Evolutionary conservation across 257 asterid species (phyloP).

Genomic region (Solanum chiquidenum): DNA sequence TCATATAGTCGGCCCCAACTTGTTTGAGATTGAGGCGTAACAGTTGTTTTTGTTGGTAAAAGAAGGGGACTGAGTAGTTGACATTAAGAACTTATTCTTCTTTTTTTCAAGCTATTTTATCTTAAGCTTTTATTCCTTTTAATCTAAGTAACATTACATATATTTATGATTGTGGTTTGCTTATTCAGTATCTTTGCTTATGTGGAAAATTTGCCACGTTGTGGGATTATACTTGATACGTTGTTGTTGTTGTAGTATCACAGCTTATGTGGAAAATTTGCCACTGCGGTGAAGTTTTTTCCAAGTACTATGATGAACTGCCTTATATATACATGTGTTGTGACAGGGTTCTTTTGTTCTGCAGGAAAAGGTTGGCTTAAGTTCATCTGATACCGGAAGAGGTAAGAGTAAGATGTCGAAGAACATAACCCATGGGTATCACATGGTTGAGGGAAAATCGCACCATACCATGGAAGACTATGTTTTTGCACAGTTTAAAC

Average conservation of each 20-base stretch:
- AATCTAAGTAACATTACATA: not conserved
- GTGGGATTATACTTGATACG: not conserved
- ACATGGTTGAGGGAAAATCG: slow-evolving; percentile 69
- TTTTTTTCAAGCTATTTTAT: not conserved
- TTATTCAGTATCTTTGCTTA: not conserved
- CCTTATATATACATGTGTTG: not conserved
- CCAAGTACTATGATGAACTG: not conserved
- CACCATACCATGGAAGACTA: slow-evolving; percentile 83
- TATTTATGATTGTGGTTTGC: not conserved
- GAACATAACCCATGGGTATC: slow-evolving; percentile 71
- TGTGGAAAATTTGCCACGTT: not conserved
- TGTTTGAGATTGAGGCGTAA: not conserved
- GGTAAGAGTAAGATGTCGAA: slow-evolving; percentile 84
- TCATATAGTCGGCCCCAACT: not conserved
- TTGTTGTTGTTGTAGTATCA: not conserved
- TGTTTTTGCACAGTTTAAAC: slow-evolving; percentile 69
- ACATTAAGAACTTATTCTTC: not conserved
- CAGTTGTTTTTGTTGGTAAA: not conserved
- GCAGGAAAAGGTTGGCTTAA: slow-evolving; percentile 67
- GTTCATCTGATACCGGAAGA: slow-evolving; percentile 45
- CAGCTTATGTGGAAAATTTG: not conserved
- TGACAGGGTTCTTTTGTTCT: not conserved
- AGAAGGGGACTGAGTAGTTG: not conserved
- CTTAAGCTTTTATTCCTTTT: not conserved
- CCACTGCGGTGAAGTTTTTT: not conserved